Conservation (phyloP, 2,329 filamentous ascomycete species). For the Sclerotiophoma versabilis region DNA sequence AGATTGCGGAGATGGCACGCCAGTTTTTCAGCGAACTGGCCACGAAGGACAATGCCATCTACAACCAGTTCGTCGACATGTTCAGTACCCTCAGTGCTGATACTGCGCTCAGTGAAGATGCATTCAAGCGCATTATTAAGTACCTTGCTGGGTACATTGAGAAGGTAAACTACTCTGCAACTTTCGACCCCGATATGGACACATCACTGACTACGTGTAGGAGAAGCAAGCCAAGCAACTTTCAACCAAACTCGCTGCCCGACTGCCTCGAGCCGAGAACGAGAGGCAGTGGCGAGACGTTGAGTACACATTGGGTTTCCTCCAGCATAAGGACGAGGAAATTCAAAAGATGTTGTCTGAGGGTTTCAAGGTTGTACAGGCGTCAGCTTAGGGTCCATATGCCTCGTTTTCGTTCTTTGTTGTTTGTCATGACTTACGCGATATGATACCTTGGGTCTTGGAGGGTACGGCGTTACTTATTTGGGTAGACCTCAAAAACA, state of each 20-base stretch:
- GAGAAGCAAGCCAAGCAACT: constrained; percentile 97
- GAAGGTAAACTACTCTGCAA: constrained; percentile 68
- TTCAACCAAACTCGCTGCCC: constrained; percentile 87
- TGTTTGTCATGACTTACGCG: constrained; percentile 12
- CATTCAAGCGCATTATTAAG: constrained; percentile 84
- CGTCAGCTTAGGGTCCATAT: constrained; percentile 40
- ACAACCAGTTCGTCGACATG: constrained; percentile 99
- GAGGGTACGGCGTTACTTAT: constrained; percentile 1
- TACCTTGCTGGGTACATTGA: constrained; percentile 97
- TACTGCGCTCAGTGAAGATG: constrained; percentile 79
- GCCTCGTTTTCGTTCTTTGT: background rate
- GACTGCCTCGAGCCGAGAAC: constrained; percentile 83
- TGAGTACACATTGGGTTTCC: constrained; percentile 83
- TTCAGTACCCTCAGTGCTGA: constrained; percentile 91
- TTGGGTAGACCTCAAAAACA: background rate
- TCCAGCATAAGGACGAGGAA: constrained; percentile 94
- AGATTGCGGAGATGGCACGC: constrained; percentile 88
- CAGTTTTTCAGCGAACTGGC: constrained; percentile 99
- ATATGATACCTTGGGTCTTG: constrained; percentile 18
- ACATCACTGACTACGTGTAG: constrained; percentile 56
- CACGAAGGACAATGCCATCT: constrained; percentile 98
- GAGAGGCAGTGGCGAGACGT: constrained; percentile 98
- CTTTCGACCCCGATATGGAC: background rate
- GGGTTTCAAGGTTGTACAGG: constrained; percentile 68
- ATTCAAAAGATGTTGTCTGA: constrained; percentile 78